These are phyloP conservation scores for Cucumis melo DNA, from an alignment of 306 rosid genomes.

Conservation along the genomic window DNA sequence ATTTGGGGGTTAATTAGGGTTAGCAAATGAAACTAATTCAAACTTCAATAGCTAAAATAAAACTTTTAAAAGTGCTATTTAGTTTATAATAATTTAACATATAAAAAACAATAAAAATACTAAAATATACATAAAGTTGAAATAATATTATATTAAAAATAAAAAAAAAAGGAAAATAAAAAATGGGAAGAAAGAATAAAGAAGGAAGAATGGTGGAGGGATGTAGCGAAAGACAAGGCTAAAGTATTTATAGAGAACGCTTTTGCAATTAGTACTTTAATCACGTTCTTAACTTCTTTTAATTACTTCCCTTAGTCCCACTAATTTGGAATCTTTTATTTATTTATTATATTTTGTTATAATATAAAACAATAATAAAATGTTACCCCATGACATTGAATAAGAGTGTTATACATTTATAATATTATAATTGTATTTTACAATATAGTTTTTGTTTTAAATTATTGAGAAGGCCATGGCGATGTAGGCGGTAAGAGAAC, in stretches of 20 bases:
- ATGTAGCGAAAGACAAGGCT: background rate
- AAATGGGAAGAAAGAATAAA: background rate
- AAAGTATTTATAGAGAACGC: background rate
- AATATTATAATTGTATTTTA: too few relatives aligned
- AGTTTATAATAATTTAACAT: too few relatives aligned
- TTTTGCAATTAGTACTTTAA: background rate
- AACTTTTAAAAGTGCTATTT: too few relatives aligned
- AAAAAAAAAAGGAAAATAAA: background rate
- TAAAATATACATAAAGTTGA: background rate
- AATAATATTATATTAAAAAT: background rate
- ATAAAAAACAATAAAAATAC: too few relatives aligned
- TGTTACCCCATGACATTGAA: too few relatives aligned
- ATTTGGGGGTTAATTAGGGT: too few relatives aligned
- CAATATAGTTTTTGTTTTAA: too few relatives aligned
- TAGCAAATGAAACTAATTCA: too few relatives aligned
- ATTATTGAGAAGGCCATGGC: background rate
- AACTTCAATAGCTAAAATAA: too few relatives aligned
- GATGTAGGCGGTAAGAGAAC: background rate
- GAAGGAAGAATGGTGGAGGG: background rate
- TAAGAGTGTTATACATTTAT: too few relatives aligned
- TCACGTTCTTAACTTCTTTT: conserved; percentile 1
- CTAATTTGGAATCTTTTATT: background rate
- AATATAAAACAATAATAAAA: too few relatives aligned
- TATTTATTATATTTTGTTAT: background rate
- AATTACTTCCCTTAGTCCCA: background rate